Evolutionary conservation across 306 rosid species (phyloP).

Genomic region (Sicyos baderoa): DNA sequence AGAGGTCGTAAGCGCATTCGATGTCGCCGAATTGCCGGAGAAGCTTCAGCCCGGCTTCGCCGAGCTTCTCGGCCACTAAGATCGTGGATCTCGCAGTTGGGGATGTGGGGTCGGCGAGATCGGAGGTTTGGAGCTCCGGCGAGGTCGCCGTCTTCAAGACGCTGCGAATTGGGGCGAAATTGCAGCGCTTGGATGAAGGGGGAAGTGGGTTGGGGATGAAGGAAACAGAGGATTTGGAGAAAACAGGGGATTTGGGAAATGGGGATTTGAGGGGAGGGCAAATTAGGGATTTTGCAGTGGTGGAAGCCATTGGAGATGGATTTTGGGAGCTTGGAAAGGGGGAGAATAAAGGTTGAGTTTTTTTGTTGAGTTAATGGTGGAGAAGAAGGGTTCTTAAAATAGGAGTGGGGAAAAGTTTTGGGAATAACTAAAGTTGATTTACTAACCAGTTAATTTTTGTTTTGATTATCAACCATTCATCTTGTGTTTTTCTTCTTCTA

Average conservation of each 20-base stretch:
- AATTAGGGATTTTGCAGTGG: constrained; percentile 29
- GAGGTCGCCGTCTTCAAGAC: constrained; percentile 31
- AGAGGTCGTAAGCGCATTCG: constrained; percentile 49
- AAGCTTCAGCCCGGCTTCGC: constrained; percentile 64
- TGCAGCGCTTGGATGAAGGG: background rate
- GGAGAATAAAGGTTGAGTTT: background rate
- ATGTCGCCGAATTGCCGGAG: constrained; percentile 49
- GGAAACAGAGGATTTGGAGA: constrained; percentile 31
- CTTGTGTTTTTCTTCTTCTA: background rate
- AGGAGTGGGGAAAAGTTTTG: background rate
- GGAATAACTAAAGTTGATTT: background rate
- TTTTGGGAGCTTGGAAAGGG: background rate
- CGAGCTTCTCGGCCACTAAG: constrained; percentile 74
- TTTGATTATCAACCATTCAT: constrained; percentile 1
- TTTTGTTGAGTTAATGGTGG: background rate
- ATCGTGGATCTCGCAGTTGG: constrained; percentile 35
- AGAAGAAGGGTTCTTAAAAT: constrained; percentile 9
- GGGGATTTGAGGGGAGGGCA: constrained; percentile 7
- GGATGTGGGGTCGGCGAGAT: background rate
- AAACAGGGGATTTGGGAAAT: constrained; percentile 21
- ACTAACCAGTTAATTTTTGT: background rate
- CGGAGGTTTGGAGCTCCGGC: background rate
- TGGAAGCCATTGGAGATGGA: constrained; percentile 46
- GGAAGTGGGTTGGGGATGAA: constrained; percentile 14
- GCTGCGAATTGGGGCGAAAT: constrained; percentile 24